A percentile compares a stretch with the other conserved stretches of the same genome.
Evolutionary conservation across 2,329 filamentous ascomycete species (phyloP).

Genomic region (Venturia asperata): DNA sequence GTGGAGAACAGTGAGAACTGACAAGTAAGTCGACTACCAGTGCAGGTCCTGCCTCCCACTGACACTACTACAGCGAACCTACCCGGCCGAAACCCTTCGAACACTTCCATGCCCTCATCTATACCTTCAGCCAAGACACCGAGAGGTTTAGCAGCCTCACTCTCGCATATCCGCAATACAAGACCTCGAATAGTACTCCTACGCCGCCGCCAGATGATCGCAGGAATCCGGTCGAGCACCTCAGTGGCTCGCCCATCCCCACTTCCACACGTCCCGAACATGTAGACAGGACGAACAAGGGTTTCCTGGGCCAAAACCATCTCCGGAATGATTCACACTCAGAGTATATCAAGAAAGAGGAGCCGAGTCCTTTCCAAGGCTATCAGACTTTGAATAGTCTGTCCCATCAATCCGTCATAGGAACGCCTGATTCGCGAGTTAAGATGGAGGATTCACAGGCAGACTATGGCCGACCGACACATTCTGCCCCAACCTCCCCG

Average conservation of each 20-base stretch:
- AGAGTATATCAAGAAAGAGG: constrained; percentile 1
- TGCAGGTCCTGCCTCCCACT: not conserved
- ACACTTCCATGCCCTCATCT: not conserved
- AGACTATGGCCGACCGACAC: not conserved
- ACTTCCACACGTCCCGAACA: not conserved
- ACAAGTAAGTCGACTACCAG: not conserved
- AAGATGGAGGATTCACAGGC: constrained; percentile 6
- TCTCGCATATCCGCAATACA: not conserved
- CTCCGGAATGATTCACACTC: not conserved
- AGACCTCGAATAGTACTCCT: not conserved
- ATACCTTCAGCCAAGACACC: not conserved
- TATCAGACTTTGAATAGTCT: not conserved
- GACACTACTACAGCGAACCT: not conserved
- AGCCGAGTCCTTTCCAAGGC: not conserved
- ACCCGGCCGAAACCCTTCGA: not conserved
- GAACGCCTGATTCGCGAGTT: not conserved
- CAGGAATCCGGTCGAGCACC: not conserved
- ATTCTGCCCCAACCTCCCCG: not conserved
- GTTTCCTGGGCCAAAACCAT: not conserved
- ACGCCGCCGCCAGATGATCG: not conserved
- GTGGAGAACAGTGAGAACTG: not conserved
- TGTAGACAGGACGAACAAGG: not conserved
- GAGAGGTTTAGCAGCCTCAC: constrained; percentile 5
- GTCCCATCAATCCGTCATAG: not conserved
- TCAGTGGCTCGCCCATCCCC: not conserved